Percentiles rank a stretch among this genome's conserved stretches.
These are phyloP conservation scores for Penicillium lagena DNA, from an alignment of 495 filamentous ascomycete species.

Conservation along the genomic window DNA sequence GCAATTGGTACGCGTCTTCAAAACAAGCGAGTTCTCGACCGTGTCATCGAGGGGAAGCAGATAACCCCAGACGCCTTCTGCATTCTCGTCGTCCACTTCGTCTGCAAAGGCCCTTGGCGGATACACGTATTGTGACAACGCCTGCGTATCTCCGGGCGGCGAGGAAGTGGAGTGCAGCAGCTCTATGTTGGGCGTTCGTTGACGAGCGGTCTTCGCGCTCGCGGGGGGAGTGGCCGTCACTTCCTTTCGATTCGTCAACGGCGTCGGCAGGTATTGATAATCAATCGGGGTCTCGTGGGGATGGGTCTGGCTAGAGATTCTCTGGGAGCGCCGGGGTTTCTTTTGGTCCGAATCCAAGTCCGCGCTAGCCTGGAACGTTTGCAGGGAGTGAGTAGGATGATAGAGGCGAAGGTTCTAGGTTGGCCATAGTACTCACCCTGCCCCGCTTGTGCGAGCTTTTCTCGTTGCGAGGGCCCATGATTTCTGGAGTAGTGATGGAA, in stretches of 20 bases:
- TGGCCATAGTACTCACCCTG: slow-evolving; percentile 24
- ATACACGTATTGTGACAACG: slow-evolving; percentile 71
- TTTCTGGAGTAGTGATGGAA: too few relatives aligned
- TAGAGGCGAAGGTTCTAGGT: neutral
- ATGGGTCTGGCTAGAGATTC: slow-evolving; percentile 46
- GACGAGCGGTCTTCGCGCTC: slow-evolving; percentile 50
- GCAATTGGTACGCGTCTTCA: slow-evolving; percentile 64
- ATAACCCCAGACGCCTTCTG: slow-evolving; percentile 94
- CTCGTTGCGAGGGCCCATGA: slow-evolving; percentile 42
- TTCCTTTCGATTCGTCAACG: slow-evolving; percentile 67
- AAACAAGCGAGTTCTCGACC: slow-evolving; percentile 62
- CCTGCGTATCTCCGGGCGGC: slow-evolving; percentile 58
- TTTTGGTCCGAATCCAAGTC: slow-evolving; percentile 39
- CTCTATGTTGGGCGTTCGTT: slow-evolving; percentile 47
- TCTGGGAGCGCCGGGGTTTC: slow-evolving; percentile 47
- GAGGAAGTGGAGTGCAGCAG: slow-evolving; percentile 63
- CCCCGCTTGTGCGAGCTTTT: slow-evolving; percentile 50
- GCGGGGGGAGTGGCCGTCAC: slow-evolving; percentile 66
- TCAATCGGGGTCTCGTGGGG: slow-evolving; percentile 53
- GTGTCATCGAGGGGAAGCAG: slow-evolving; percentile 71
- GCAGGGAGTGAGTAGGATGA: slow-evolving; percentile 8
- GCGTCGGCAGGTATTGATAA: slow-evolving; percentile 72
- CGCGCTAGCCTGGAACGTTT: slow-evolving; percentile 24
- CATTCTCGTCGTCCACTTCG: slow-evolving; percentile 72
- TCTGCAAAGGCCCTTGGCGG: slow-evolving; percentile 68